These are phyloP conservation scores for Neofusicoccum kwambonambiense DNA, from an alignment of 2,329 filamentous ascomycete species.

Conservation along the genomic window DNA sequence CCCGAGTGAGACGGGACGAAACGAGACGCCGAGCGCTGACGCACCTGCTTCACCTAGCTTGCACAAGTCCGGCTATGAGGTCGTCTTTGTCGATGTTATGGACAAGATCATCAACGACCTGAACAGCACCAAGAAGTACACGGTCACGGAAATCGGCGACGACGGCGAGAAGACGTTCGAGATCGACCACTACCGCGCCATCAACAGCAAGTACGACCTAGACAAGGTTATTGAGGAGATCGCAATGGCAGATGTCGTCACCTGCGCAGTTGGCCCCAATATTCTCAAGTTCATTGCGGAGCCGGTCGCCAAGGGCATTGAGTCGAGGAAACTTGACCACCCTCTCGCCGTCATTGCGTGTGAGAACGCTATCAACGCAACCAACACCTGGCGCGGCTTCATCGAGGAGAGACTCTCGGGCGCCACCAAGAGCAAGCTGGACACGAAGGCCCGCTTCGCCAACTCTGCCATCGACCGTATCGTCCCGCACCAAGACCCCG, in stretches of 20 bases:
- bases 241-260: constrained; percentile 82
- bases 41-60: constrained; percentile 58
- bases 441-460: constrained; percentile 79
- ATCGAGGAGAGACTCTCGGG: constrained; percentile 74
- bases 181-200: constrained; percentile 93
- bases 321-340: constrained; percentile 63
- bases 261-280: constrained; percentile 94
- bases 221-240: constrained; percentile 81
- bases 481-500: constrained; percentile 81
- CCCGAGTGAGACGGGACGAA: background rate
- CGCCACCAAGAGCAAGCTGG: constrained; percentile 63
- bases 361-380: constrained; percentile 96
- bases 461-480: constrained; percentile 99
- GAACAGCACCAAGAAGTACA: constrained; percentile 74
- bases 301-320: constrained; percentile 91
- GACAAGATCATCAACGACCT: constrained; percentile 77
- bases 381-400: constrained; percentile 77
- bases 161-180: constrained; percentile 77
- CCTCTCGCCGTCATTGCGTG: constrained; percentile 93
- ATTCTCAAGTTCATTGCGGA: constrained; percentile 96
- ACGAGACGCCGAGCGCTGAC: background rate
- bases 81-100: constrained; percentile 94
- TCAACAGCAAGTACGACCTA: constrained; percentile 90
- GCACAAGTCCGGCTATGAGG: constrained; percentile 91
- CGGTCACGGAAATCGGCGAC: constrained; percentile 86